These are phyloP conservation scores for Kodamaea fungicola DNA, from an alignment of 1,139 yeast genomes.

Conservation along the genomic window DNA sequence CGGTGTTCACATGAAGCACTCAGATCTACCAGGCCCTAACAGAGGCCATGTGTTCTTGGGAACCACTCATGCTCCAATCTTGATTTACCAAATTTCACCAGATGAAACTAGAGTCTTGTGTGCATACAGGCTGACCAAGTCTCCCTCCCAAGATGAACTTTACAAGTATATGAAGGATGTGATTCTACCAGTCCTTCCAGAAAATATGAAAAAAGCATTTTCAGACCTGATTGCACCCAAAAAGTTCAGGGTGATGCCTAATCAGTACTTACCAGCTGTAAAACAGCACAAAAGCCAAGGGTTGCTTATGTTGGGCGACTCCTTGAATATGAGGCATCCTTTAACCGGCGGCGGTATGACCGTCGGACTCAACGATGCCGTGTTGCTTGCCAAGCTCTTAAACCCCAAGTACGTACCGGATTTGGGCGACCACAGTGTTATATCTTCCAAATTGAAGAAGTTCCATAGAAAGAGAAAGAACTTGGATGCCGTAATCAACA, in stretches of 20 bases:
- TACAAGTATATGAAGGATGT: constrained; percentile 54
- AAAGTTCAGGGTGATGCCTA: constrained; percentile 86
- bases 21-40: constrained; percentile 64
- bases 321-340: constrained; percentile 97
- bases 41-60: constrained; percentile 93
- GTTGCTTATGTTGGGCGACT: constrained; percentile 84
- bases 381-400: constrained; percentile 56
- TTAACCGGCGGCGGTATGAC: constrained; percentile 99
- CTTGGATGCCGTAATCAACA: constrained; percentile 81
- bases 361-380: constrained; percentile 89
- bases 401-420: constrained; percentile 56
- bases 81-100: constrained; percentile 82
- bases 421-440: constrained; percentile 53
- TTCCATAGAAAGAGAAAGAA: constrained; percentile 79
- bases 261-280: constrained; percentile 81
- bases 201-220: constrained; percentile 62
- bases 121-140: constrained; percentile 70
- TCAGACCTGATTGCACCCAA: constrained; percentile 36
- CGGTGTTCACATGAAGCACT: constrained; percentile 73
- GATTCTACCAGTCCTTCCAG: constrained; percentile 72
- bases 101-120: constrained; percentile 84
- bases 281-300: constrained; percentile 64
- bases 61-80: constrained; percentile 71
- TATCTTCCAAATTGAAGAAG: constrained; percentile 52
- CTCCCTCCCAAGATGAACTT: constrained; percentile 71